Base-by-base conservation (phyloP, 2,329 filamentous ascomycete species). In the Penicillium capsulatum region DNA sequence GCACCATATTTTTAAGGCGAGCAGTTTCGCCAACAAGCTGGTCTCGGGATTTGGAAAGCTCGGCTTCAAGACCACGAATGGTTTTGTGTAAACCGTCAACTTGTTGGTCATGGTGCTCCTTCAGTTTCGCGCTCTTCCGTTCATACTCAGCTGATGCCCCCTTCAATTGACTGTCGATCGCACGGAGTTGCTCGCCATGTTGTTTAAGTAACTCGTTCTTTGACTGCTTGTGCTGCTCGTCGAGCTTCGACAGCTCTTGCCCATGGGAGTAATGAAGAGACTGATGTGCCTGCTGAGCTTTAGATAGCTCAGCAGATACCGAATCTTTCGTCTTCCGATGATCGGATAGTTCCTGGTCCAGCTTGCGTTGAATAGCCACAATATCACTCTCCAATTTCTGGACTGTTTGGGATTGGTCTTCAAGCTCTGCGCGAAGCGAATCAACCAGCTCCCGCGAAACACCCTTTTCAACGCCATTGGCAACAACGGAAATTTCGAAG, bases 361-460 rank as follows among this genome's bases (percentile, higher is more conserved):
- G 60, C 47, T 72, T 76, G 37, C 79, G 72, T 42, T 76, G 72
- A 7, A 79, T 54, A 14, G 67, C 69, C 31, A 81, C 61, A 17
- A 77, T 60, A 24, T 80, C 74, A 7, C 72, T 69, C 54, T 81
- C 77, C 19, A 78, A 60, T 30, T 75, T 75, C 43, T 80, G 72
- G 19, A 83, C 67, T 1, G 69, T 70, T 46, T 78, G 71, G 15
- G 80, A 81, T 47, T 83, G 87, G 44, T 91, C 83, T 44, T 85
- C 81, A 1, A 94, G 65, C 59, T 96, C 84, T 3, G 75, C 74
- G 34, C 87, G 81, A 20, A 98, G 71, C 1, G 84, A 83, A 61
- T 98, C 92, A 3, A 98, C 86, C 26, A 97, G 71, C 55, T 97
- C 88, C 28, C 91, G 79, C n/a, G 94, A 95, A 26, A 98, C 85